phyloP scores from a whole-genome alignment of 129 eudicot genomes.

The Escallonia rubra region DNA sequence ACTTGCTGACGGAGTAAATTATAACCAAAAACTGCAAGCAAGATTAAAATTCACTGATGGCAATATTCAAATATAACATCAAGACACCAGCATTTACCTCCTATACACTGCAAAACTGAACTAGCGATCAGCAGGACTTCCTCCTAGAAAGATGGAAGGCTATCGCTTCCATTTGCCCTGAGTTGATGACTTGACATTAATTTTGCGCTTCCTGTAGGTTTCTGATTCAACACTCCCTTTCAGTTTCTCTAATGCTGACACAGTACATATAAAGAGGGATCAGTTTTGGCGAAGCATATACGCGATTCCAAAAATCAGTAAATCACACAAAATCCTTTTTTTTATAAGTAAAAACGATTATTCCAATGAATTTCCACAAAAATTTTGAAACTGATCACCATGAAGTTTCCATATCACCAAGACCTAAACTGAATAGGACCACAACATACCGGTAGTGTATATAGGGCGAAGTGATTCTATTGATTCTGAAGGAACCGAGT shows the following conservation, averaged over 20 bases:
- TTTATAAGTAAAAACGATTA: too few relatives aligned
- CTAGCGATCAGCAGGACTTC: conserved; percentile 6
- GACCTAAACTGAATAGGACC: not conserved
- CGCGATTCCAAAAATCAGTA: not conserved
- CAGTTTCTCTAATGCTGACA: conserved; percentile 73
- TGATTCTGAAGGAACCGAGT: conserved; percentile 48
- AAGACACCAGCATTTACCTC: conserved; percentile 1
- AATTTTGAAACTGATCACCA: too few relatives aligned
- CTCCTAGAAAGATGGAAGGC: not conserved
- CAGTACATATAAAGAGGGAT: conserved; percentile 6
- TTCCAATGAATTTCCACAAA: too few relatives aligned
- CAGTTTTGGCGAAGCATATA: not conserved
- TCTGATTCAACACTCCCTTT: conserved; percentile 67
- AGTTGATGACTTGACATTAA: conserved; percentile 25
- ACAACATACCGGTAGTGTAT: conserved; percentile 48
- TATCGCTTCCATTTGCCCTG: conserved; percentile 10
- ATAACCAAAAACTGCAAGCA: too few relatives aligned
- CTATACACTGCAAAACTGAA: conserved; percentile 34
- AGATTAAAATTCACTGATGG: not conserved
- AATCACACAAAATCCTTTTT: not conserved
- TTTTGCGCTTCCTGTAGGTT: conserved; percentile 46
- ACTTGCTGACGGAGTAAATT: too few relatives aligned
- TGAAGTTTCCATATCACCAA: too few relatives aligned
- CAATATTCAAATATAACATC: not conserved
- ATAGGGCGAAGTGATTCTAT: conserved; percentile 51